phyloP scores from a whole-genome alignment of 495 filamentous ascomycete species.

The Lepraria neglecta region DNA sequence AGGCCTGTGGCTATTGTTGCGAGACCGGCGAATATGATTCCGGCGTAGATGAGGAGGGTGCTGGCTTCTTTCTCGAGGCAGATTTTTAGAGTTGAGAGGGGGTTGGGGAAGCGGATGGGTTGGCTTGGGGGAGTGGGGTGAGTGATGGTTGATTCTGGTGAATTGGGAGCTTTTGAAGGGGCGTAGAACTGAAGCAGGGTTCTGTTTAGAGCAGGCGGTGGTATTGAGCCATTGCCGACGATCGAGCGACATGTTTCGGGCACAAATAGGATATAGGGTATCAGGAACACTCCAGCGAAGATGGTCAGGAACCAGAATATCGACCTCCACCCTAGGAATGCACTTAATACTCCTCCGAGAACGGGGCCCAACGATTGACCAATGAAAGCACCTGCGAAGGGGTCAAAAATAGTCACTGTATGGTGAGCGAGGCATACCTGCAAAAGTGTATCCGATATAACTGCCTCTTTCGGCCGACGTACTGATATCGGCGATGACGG shows the following conservation, averaged over 20 bases:
- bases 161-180: not conserved
- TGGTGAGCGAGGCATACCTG: conserved; percentile 25
- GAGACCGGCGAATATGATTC: not conserved
- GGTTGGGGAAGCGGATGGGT: not conserved
- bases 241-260: conserved; percentile 67
- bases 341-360: conserved; percentile 36
- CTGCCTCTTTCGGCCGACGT: conserved; percentile 53
- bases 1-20: not conserved
- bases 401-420: conserved; percentile 23
- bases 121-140: conserved; percentile 14
- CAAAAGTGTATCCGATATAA: conserved; percentile 47
- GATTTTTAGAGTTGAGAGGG: not conserved
- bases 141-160: not conserved
- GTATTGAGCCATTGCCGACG: conserved; percentile 56
- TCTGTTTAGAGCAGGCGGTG: conserved; percentile 1
- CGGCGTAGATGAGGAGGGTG: not conserved
- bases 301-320: conserved; percentile 46
- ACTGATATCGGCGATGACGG: conserved; percentile 54
- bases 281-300: conserved; percentile 29
- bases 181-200: not conserved
- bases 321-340: conserved; percentile 36
- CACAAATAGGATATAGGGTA: conserved; percentile 46
- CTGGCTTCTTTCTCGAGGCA: not conserved
- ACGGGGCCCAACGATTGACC: conserved; percentile 35
- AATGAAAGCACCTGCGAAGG: not conserved